Conservation (phyloP, 345 rosid species). For the Eucalyptus erythrocorys region DNA sequence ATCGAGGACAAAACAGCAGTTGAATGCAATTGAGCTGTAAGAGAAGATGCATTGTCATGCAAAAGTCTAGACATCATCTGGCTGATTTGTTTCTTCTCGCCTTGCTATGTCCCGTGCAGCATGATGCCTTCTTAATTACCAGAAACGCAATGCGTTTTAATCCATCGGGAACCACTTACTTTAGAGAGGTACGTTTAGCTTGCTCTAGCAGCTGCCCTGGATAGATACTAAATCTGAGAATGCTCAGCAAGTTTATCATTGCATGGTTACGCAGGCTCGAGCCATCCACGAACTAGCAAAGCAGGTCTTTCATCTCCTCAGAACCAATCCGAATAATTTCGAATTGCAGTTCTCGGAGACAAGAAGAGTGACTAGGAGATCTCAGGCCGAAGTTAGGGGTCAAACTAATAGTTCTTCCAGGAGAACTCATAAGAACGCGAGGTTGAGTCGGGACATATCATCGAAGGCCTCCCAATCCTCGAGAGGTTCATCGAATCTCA, state of each 20-base stretch:
- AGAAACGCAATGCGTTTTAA: slow-evolving; percentile 61
- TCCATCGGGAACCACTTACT: slow-evolving; percentile 34
- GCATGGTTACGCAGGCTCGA: slow-evolving; percentile 32
- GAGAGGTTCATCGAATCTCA: not conserved
- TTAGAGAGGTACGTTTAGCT: slow-evolving; percentile 33
- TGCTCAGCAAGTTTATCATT: not conserved
- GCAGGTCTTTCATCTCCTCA: slow-evolving; percentile 39
- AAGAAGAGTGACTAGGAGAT: slow-evolving; percentile 6
- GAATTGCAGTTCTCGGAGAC: slow-evolving; percentile 25
- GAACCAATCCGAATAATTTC: slow-evolving; percentile 34
- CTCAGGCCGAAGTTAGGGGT: not conserved
- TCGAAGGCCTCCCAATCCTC: not conserved
- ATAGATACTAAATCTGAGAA: not conserved
- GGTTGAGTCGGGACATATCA: too few species aligned
- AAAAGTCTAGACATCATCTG: not conserved
- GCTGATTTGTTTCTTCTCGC: not conserved
- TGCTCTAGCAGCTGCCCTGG: not conserved
- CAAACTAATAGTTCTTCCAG: not conserved
- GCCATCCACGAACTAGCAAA: slow-evolving; percentile 42
- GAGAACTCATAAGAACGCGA: not conserved
- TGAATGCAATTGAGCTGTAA: not conserved
- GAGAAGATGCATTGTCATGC: not conserved
- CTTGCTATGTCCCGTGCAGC: slow-evolving; percentile 15
- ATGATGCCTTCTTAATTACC: slow-evolving; percentile 40
- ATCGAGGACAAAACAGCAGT: not conserved